phyloP scores from a whole-genome alignment of 345 rosid species.

The rapeseed (Brassica napus) region Da-Ae NC_063451.1:35040001-35040500 shows the following conservation, averaged over 20 bases:
- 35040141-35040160: constrained; percentile 22
- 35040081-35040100: constrained; percentile 51
- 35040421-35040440: not conserved
- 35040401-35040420: constrained; percentile 10
- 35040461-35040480: constrained; percentile 6
- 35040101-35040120: constrained; percentile 9
- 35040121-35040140: constrained; percentile 2
- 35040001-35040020: constrained; percentile 84
- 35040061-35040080: constrained; percentile 66
- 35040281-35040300: constrained; percentile 7
- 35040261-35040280: constrained; percentile 12
- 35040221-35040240: constrained; percentile 59
- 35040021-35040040: constrained; percentile 79
- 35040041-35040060: constrained; percentile 73
- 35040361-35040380: constrained; percentile 63
- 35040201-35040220: constrained; percentile 63
- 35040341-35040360: constrained; percentile 64
- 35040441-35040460: constrained; percentile 1
- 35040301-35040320: constrained; percentile 5
- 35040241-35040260: constrained; percentile 68
- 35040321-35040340: constrained; percentile 63
- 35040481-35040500: constrained; percentile 26
- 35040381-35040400: constrained; percentile 82
- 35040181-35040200: constrained; percentile 53
- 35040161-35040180: constrained; percentile 3